Percentiles rank a stretch among this genome's conserved stretches.
Evolutionary conservation across 768 basidiomycete species (phyloP).

Genomic region (Trametes maxima): DNA sequence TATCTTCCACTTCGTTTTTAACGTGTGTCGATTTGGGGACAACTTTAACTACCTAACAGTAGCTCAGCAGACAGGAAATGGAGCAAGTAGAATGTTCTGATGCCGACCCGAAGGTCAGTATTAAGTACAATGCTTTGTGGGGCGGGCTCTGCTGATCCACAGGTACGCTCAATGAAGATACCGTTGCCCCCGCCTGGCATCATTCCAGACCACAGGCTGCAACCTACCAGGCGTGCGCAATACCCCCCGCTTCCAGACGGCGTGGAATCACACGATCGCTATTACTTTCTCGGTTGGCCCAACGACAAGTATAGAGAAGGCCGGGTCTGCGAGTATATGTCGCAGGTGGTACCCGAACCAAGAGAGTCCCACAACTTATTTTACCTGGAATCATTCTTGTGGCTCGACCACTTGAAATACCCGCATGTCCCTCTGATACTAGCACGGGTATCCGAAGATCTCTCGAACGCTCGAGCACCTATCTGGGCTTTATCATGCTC

Average conservation of each 20-base stretch:
- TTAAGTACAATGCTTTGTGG: neutral
- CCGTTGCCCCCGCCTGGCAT: too few relatives aligned
- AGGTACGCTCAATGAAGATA: neutral
- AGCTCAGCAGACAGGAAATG: too few relatives aligned
- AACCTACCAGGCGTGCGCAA: neutral
- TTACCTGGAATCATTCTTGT: neutral
- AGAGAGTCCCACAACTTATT: neutral
- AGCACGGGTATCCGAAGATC: neutral
- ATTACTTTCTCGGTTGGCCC: neutral
- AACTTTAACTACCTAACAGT: too few relatives aligned
- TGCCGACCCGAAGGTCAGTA: too few relatives aligned
- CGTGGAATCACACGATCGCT: neutral
- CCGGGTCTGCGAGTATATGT: neutral
- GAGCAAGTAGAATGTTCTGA: too few relatives aligned
- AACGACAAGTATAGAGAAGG: neutral
- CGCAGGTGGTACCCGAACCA: neutral
- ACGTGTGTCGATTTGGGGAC: too few relatives aligned
- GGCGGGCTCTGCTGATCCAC: neutral
- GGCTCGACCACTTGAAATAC: neutral
- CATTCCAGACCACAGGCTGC: neutral
- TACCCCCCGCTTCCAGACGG: neutral
- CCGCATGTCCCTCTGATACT: neutral
- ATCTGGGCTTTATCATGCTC: neutral
- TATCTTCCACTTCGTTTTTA: too few relatives aligned
- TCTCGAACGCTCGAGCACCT: neutral